Evolutionary conservation across 2,329 filamentous ascomycete species (phyloP).

Genomic region (Microdochium nivale): DNA sequence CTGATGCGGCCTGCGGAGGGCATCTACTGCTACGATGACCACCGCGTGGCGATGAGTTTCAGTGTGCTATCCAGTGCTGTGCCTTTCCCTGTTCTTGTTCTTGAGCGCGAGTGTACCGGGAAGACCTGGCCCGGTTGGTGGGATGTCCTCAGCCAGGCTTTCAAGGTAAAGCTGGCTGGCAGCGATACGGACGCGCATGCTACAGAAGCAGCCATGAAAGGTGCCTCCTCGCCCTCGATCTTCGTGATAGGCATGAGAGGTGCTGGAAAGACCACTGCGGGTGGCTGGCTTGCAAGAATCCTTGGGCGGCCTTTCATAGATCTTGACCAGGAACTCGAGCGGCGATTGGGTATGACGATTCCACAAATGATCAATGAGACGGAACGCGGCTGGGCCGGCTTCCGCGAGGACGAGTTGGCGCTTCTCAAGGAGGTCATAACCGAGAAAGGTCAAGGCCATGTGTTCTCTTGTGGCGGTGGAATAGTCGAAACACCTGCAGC

Average conservation of each 20-base stretch:
- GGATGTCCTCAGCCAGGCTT: conserved; percentile 76
- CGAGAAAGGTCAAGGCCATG: conserved; percentile 64
- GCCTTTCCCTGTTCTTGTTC: conserved; percentile 64
- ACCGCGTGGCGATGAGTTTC: conserved; percentile 97
- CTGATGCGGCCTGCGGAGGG: conserved; percentile 51
- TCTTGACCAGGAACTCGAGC: conserved; percentile 80
- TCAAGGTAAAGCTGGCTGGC: conserved; percentile 69
- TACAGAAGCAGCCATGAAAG: conserved; percentile 23
- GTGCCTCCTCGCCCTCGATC: conserved; percentile 54
- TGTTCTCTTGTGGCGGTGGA: conserved; percentile 92
- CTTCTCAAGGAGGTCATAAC: conserved; percentile 66
- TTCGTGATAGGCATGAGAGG: conserved; percentile 97
- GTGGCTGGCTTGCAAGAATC: conserved; percentile 71
- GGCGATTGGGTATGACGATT: conserved; percentile 63
- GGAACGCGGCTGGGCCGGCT: conserved; percentile 73
- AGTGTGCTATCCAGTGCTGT: conserved; percentile 73
- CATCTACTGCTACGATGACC: conserved; percentile 92
- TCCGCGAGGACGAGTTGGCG: conserved; percentile 69
- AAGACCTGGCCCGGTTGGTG: conserved; percentile 99
- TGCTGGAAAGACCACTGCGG: conserved; percentile 91
- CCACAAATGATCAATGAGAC: conserved; percentile 70
- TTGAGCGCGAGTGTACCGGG: conserved; percentile 85
- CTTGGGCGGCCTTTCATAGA: conserved; percentile 75
- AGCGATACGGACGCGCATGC: conserved; percentile 41
- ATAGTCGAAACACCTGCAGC: conserved; percentile 81